These are phyloP conservation scores for Hypoxylon crocopeplum DNA, from an alignment of 495 filamentous ascomycete species.

Conservation along the genomic window DNA sequence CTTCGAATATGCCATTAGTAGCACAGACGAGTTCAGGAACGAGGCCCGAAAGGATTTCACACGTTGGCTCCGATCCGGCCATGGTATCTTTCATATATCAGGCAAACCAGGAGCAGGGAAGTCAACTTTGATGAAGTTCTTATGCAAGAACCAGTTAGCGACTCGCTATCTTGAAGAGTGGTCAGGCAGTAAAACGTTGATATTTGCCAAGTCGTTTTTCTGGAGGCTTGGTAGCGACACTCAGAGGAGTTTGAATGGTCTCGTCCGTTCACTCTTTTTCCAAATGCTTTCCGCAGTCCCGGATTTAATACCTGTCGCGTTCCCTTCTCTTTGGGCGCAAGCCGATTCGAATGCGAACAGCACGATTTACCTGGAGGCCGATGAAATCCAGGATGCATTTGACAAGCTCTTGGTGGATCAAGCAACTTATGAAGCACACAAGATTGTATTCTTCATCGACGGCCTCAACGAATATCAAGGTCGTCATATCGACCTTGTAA, in stretches of 20 bases:
- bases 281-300: slow-evolving; percentile 41
- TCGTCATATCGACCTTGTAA: slow-evolving; percentile 7
- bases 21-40: background rate
- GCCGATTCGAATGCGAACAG: background rate
- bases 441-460: slow-evolving; percentile 45
- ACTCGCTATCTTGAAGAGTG: slow-evolving; percentile 25
- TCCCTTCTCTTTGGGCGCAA: slow-evolving; percentile 6
- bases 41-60: slow-evolving; percentile 12
- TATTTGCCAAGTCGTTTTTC: slow-evolving; percentile 54
- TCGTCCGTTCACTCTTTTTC: slow-evolving; percentile 49
- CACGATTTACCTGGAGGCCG: background rate
- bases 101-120: slow-evolving; percentile 54
- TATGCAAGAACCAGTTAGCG: slow-evolving; percentile 31
- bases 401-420: slow-evolving; percentile 3
- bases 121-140: slow-evolving; percentile 54
- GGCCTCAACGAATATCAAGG: slow-evolving; percentile 50
- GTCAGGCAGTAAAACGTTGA: slow-evolving; percentile 36
- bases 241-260: slow-evolving; percentile 50
- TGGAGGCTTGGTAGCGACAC: slow-evolving; percentile 47
- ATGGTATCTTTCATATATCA: slow-evolving; percentile 45
- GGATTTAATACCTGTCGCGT: slow-evolving; percentile 33
- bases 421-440: slow-evolving; percentile 26
- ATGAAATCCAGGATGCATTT: slow-evolving; percentile 19
- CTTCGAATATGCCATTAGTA: background rate
- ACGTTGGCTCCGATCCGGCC: slow-evolving; percentile 40